Conservation (phyloP, 495 filamentous ascomycete species). For the Acidomyces sp. region DNA sequence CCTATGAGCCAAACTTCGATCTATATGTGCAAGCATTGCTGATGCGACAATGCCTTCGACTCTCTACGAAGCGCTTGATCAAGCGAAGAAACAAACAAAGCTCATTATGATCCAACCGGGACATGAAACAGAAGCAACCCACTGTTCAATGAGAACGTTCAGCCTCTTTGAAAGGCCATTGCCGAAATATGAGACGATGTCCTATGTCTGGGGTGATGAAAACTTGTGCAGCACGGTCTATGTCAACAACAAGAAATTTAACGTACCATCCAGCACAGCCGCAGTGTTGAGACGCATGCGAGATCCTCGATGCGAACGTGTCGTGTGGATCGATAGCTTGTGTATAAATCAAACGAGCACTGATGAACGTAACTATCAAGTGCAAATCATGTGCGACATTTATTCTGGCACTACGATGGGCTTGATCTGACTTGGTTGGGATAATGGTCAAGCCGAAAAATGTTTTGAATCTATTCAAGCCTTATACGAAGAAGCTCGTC, state of each 20-base stretch:
- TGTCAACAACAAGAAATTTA: not conserved
- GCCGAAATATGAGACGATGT: not conserved
- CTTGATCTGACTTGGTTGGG: slow-evolving; percentile 1
- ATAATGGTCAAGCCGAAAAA: not conserved
- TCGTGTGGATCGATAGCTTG: too few species aligned
- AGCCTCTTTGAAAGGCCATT: too few species aligned
- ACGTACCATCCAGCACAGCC: not conserved
- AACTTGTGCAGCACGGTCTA: not conserved
- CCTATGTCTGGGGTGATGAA: slow-evolving; percentile 1
- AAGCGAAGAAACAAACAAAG: too few species aligned
- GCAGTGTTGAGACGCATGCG: not conserved
- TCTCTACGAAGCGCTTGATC: too few species aligned
- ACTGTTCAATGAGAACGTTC: too few species aligned
- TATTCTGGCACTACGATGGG: not conserved
- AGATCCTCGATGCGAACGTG: too few species aligned
- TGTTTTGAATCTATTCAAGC: not conserved
- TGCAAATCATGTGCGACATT: slow-evolving; percentile 2
- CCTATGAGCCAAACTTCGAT: too few species aligned
- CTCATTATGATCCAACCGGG: too few species aligned
- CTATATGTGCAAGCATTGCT: too few species aligned
- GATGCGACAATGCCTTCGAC: too few species aligned
- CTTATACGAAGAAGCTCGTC: not conserved
- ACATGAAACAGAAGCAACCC: too few species aligned
- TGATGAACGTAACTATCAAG: not conserved
- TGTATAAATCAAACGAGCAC: not conserved